Base-by-base conservation (phyloP, 1,284 basidiomycete species). In the Meripilus lineatus region DNA sequence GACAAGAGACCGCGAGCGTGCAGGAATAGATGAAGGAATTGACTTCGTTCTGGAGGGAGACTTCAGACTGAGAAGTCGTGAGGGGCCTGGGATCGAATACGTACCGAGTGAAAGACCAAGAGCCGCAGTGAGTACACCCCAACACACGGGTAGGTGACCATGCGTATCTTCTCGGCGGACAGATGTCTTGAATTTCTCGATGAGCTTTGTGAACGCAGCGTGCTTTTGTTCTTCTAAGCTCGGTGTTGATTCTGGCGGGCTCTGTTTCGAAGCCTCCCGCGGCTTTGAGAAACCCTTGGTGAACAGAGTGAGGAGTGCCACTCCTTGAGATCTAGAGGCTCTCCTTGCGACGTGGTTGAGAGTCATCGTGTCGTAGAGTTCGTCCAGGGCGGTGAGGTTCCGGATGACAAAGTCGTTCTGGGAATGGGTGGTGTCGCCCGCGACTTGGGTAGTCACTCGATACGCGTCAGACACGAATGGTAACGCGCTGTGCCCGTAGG, bases 81-180 rank as follows among this genome's bases (percentile, higher is more conserved):
- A 39, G 22, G 7, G 40, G 30, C 10, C 44, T 40, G 44, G 18
- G n/a, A 36, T 7, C 37, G 26, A 46, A 38, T 47, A 63, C 79
- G 49, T 56, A 90, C 91, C 82, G 48, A 87, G 58, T 3, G 81
- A 75, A 25, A 98, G 59, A 4, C 81, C 85, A 2, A 97, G 70
- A 2, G 82, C 81, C 17, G 81, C 84, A 1, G 87, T 85, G 39
- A 99, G 69, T 0, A 91, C 72, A 2, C 89, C 95, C 84, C 91
- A 98, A 61, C 91, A 94, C 13, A 93, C 69, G 0, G 93, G 87
- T 36, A 97, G 72, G 66, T 99, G 93, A 0, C 93, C 95, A 18
- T 75, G 75, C 0, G 77, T 74, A 23, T 77, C 72, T 42, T 82
- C 85, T 28, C 68, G 68, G 40, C 90, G 71, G 3, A 91, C 73